Conservation (phyloP, 2,329 filamentous ascomycete species). For the Fusarium illudens region DNA sequence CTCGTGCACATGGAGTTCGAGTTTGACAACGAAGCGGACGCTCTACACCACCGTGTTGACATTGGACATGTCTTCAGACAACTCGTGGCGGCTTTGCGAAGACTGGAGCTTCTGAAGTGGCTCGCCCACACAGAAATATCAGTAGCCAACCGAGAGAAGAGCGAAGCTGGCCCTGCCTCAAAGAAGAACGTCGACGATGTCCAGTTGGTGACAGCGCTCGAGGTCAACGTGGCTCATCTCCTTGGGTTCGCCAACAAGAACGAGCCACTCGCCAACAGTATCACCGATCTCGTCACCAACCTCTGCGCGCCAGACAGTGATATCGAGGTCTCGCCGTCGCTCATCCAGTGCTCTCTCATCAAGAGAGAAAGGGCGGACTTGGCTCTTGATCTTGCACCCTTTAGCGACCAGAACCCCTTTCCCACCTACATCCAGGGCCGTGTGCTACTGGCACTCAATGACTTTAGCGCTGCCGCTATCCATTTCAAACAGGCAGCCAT, state of each 20-base stretch:
- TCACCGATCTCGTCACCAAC: conserved; percentile 74
- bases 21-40: conserved; percentile 76
- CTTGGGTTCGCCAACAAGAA: conserved; percentile 65
- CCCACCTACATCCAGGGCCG: conserved; percentile 87
- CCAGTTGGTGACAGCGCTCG: conserved; percentile 65
- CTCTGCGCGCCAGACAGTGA: conserved; percentile 71
- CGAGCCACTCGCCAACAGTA: conserved; percentile 63
- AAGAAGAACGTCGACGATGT: conserved; percentile 57
- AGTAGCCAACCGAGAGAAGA: conserved; percentile 55
- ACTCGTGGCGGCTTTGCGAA: conserved; percentile 74
- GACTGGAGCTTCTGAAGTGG: conserved; percentile 79
- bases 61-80: conserved; percentile 75
- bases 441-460: conserved; percentile 75
- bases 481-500: conserved; percentile 86
- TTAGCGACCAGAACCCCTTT: conserved; percentile 66
- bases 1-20: conserved; percentile 88
- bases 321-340: conserved; percentile 68
- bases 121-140: conserved; percentile 67
- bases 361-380: conserved; percentile 68
- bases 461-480: conserved; percentile 75
- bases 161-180: conserved; percentile 42
- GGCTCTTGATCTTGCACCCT: conserved; percentile 64
- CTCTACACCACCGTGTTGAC: conserved; percentile 66
- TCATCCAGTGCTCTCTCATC: conserved; percentile 70
- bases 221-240: conserved; percentile 69